A percentile compares a stretch with the other conserved stretches of the same genome.
Conservation (phyloP, 306 rosid genomes). For the Rosa multiflora region DNA sequence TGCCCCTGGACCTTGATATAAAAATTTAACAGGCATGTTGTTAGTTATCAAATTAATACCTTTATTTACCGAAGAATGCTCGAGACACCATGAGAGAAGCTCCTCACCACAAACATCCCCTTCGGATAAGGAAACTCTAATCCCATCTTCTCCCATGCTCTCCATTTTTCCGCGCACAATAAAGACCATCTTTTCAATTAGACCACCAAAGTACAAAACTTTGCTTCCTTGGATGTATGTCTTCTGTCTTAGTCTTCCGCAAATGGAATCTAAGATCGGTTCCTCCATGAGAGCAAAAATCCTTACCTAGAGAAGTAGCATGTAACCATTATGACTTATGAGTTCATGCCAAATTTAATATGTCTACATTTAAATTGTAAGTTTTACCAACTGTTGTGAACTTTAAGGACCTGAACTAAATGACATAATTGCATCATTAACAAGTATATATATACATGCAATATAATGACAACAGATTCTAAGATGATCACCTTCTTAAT, state of each 20-base stretch:
- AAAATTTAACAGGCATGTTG: background rate
- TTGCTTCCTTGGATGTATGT: conserved; percentile 80
- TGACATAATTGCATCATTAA: background rate
- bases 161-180: conserved; percentile 79
- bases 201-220: conserved; percentile 51
- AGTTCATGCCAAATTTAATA: conserved; percentile 6
- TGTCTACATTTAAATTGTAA: background rate
- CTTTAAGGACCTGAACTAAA: background rate
- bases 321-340: background rate
- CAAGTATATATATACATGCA: background rate
- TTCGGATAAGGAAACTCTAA: conserved; percentile 49
- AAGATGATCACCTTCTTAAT: conserved; percentile 48
- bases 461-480: conserved; percentile 2
- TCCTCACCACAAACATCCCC: conserved; percentile 93
- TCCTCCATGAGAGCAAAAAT: conserved; percentile 77
- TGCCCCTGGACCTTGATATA: background rate
- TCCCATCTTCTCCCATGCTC: conserved; percentile 71
- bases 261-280: conserved; percentile 68
- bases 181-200: conserved; percentile 81
- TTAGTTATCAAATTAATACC: conserved; percentile 39
- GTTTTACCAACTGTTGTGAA: background rate
- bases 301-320: conserved; percentile 50
- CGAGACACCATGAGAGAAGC: conserved; percentile 84
- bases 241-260: conserved; percentile 71
- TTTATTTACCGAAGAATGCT: conserved; percentile 65